phyloP scores from a whole-genome alignment of 257 asterid genomes.

The Agastache rugosa region DNA sequence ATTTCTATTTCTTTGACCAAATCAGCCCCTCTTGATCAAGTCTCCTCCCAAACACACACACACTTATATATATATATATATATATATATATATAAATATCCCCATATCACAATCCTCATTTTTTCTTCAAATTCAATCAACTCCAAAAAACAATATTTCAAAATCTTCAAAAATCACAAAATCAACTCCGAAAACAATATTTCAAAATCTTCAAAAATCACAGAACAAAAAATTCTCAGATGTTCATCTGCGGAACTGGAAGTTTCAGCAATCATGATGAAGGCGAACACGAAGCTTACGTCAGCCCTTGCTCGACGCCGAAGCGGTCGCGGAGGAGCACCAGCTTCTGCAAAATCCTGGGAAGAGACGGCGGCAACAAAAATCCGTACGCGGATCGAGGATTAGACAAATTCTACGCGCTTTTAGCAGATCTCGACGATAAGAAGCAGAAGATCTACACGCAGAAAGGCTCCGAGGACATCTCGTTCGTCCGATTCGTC shows the following conservation, averaged over 20 bases:
- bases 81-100: neutral
- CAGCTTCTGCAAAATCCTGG: slow-evolving; percentile 40
- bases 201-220: neutral
- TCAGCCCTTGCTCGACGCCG: slow-evolving; percentile 61
- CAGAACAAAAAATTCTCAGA: slow-evolving; percentile 3
- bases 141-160: neutral
- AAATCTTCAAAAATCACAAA: neutral
- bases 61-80: neutral
- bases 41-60: slow-evolving; percentile 34
- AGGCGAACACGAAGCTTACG: slow-evolving; percentile 40
- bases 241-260: slow-evolving; percentile 67
- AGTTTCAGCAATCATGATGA: slow-evolving; percentile 51
- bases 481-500: slow-evolving; percentile 61
- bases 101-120: neutral
- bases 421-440: slow-evolving; percentile 55
- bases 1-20: slow-evolving; percentile 42
- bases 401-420: slow-evolving; percentile 60
- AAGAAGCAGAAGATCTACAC: slow-evolving; percentile 57
- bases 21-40: slow-evolving; percentile 36
- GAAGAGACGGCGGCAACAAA: slow-evolving; percentile 50
- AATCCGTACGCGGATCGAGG: slow-evolving; percentile 59
- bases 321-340: slow-evolving; percentile 47
- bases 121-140: slow-evolving; percentile 15
- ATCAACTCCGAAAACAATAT: neutral
- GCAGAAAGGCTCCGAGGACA: slow-evolving; percentile 51